Evolutionary conservation across 371 early-diverging fungal genomes (phyloP), one percentile per base, ranked within the genome.

Genomic region (Mucor irregularis): DNA sequence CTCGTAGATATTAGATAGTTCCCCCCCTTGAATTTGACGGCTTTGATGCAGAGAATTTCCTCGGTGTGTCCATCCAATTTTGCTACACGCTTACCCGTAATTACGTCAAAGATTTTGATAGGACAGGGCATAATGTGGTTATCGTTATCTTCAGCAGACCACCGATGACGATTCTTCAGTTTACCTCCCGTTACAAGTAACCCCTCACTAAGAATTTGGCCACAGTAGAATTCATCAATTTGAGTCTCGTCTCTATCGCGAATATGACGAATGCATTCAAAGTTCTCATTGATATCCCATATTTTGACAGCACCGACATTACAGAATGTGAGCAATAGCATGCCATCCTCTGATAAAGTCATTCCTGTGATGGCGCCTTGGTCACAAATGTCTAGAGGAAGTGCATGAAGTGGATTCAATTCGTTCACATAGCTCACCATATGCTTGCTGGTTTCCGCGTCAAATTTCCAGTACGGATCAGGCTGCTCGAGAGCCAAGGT

Each of bases 221-320:
- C 95, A 16, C 88, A 86, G 49, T 89, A 94, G 53, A 88, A 93
- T 61, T 95, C 96, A 62, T 95, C 96, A 62, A 95, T 94, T 49
- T 94, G 80, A 6, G 71, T 53, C 64, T 95, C 96, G 50, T 74
- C 71, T 8, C 56, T 56, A 59, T 95, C 95, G 16, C 94, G 74
- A 30, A 95, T 60, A n/a, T 83, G 84, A 16, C 81, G 82, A 28
- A 95, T 49, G 16, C 84, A 59, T 25, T 71, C 63, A 34, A 88
- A 91, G 7, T 86, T 82, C n/a, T 68, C 42, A 13, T 80, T 84
- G 4, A 86, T 60, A 69, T 92, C 92, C 93, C 94, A 95, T 13
- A 95, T 63, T 39, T 84, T 86, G 37, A 84, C 81, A 35, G 79
- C 74, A 2, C 94, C 96, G n/a, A 86, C 64, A 62, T 84, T 89